Evolutionary conservation across 108 stramenopile species (phyloP), one percentile per base, ranked within the genome.

Genomic region (Asterionellopsis glacialis): DNA sequence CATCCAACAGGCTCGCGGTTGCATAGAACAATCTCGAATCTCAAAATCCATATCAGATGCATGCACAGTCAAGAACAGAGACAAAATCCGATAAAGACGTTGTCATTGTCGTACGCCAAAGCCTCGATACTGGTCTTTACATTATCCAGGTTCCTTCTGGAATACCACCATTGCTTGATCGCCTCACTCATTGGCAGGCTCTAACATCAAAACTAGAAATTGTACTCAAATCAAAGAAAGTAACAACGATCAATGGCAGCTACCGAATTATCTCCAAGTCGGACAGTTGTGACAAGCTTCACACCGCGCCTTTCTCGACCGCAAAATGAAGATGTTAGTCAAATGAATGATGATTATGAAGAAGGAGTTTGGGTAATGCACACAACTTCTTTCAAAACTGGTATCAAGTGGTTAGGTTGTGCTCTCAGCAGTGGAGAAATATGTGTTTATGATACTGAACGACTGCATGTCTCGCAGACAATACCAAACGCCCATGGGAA

Each of bases 301-400:
- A 74, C 57, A 27, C 79, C 79, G 43, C 67, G 51, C 4, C 43
- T 9, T 21, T 48, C 47, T 16, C 33, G 33, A 33, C 33, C 33
- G 7, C 33, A 33, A 33, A 33, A 33, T 7, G 21, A 16, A 16
- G 47, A 16, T 21, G 47, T 2, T 4, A 48, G 5, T 48, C 16
- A 16, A 19, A 48, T 21, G 16, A 48, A 57, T 13, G 56, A 57
- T 16, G 26, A 14, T 43, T 76, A 62, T 53, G 75, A 76, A 41
- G 67, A 73, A n/a, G 81, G 81, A 24, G 75, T 77, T 26, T 82
- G 81, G 81, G 81, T 82, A 40, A 57, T 82, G 18, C 65, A 61
- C 60, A 50, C 75, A 44, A 55, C 65, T 13, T 16, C 18, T 3
- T 16, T 18, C 40, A 52, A 45, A 9, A 40, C 57, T 6, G 33